phyloP scores from a whole-genome alignment of 768 basidiomycete species.

The Pulveroboletus ravenelii region DNA sequence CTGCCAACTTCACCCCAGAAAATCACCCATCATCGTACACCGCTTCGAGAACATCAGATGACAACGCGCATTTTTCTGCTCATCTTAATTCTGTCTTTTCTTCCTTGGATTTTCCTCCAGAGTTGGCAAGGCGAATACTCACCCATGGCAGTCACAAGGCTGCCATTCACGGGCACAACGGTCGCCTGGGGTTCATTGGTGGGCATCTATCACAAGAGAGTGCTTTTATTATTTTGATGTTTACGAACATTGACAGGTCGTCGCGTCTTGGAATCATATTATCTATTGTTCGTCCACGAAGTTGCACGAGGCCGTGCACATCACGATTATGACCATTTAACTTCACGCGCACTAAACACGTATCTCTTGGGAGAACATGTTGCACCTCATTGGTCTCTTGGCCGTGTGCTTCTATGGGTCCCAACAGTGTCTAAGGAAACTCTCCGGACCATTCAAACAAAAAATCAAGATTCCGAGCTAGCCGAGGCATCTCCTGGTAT shows the following conservation, averaged over 20 bases:
- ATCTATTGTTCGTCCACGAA: slow-evolving; percentile 65
- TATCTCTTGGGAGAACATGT: slow-evolving; percentile 70
- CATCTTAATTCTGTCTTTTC: slow-evolving; percentile 63
- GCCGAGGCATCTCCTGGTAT: slow-evolving; percentile 31
- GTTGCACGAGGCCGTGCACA: slow-evolving; percentile 40
- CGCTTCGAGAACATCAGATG: slow-evolving; percentile 2
- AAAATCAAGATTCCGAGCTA: slow-evolving; percentile 24
- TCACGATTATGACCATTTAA: slow-evolving; percentile 56
- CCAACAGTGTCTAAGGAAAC: slow-evolving; percentile 45
- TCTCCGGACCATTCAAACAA: slow-evolving; percentile 19
- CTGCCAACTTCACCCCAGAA: not conserved
- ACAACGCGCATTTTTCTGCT: slow-evolving; percentile 34
- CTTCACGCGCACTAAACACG: slow-evolving; percentile 57
- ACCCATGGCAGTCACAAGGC: slow-evolving; percentile 75
- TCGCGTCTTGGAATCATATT: slow-evolving; percentile 71
- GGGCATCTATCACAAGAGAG: not conserved
- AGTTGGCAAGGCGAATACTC: slow-evolving; percentile 66
- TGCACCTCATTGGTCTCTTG: slow-evolving; percentile 70
- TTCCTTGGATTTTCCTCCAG: slow-evolving; percentile 63
- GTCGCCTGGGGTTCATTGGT: slow-evolving; percentile 71
- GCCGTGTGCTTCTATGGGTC: slow-evolving; percentile 70
- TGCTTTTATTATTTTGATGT: not conserved
- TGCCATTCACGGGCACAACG: slow-evolving; percentile 66
- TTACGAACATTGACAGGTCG: slow-evolving; percentile 49
- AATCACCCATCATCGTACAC: slow-evolving; percentile 1